A percentile compares a stretch with the other conserved stretches of the same genome.
These are phyloP conservation scores for Babesia ovis DNA, from an alignment of 169 alveolate genomes.

Conservation along the genomic window DNA sequence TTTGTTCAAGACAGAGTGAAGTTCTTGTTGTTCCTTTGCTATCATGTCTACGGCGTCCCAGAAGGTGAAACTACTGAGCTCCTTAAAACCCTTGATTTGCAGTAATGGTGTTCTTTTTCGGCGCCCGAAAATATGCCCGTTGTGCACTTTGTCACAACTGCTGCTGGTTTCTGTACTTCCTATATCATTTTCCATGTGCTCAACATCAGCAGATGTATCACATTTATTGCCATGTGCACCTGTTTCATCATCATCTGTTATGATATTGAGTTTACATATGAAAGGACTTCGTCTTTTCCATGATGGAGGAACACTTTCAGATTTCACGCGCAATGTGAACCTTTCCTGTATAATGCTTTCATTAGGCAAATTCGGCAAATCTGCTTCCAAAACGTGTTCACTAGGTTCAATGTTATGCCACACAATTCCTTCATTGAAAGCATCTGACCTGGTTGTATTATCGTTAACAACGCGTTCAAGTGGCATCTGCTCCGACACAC, in stretches of 20 bases:
- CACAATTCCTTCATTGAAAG: conserved; percentile 27
- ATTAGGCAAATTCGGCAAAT: background rate
- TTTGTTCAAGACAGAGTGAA: conserved; percentile 14
- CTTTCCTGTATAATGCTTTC: conserved; percentile 60
- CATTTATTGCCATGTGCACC: background rate
- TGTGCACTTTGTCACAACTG: background rate
- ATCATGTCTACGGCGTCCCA: conserved; percentile 65
- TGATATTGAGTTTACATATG: conserved; percentile 44
- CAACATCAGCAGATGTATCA: background rate
- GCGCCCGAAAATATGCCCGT: background rate
- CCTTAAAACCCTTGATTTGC: conserved; percentile 34
- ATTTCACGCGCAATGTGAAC: conserved; percentile 42
- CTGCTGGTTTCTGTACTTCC: background rate
- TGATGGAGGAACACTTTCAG: conserved; percentile 36
- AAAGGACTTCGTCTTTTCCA: conserved; percentile 46
- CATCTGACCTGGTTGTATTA: background rate
- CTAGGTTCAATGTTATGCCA: conserved; percentile 57
- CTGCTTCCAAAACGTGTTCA: conserved; percentile 4
- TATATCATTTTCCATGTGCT: background rate
- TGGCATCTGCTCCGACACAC: conserved; percentile 27
- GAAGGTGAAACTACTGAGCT: conserved; percentile 39
- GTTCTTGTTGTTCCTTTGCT: conserved; percentile 26
- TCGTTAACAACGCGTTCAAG: conserved; percentile 52
- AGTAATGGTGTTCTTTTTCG: background rate
- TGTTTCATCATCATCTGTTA: background rate